These are phyloP conservation scores for Fusarium equiseti DNA, from an alignment of 2,329 filamentous ascomycete genomes.

Conservation along the genomic window DNA sequence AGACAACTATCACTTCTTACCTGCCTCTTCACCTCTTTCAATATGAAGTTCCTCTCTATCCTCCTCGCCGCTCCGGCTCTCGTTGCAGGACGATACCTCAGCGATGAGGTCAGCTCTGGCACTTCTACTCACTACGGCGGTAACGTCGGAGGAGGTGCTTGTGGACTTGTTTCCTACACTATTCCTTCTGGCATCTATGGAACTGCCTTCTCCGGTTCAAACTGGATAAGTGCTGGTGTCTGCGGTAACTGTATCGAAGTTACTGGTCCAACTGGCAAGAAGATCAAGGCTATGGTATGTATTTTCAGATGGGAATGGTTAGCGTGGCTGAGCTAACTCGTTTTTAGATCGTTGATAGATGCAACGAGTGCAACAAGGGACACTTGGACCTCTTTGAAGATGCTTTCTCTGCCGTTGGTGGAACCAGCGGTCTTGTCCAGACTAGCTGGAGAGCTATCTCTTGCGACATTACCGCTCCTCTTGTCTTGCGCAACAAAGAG, in stretches of 20 bases:
- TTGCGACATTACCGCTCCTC: conserved; percentile 58
- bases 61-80: conserved; percentile 40
- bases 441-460: conserved; percentile 53
- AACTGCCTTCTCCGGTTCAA: conserved; percentile 69
- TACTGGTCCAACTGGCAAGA: conserved; percentile 65
- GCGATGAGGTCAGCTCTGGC: conserved; percentile 27
- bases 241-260: conserved; percentile 74
- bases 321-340: background rate
- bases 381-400: conserved; percentile 61
- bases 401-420: conserved; percentile 55
- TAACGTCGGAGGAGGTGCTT: conserved; percentile 69
- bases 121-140: conserved; percentile 65
- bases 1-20: background rate
- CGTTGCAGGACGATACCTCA: conserved; percentile 34
- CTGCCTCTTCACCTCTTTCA: background rate
- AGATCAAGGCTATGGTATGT: conserved; percentile 72
- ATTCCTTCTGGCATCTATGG: conserved; percentile 70
- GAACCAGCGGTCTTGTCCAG: conserved; percentile 52
- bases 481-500: conserved; percentile 59
- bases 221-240: conserved; percentile 66
- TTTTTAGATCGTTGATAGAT: conserved; percentile 58
- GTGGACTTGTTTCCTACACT: conserved; percentile 72
- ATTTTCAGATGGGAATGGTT: accelerated
- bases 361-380: conserved; percentile 55
- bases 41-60: conserved; percentile 42